Conservation (phyloP, 2,329 filamentous ascomycete species). For the Aspergillus clavatus region DNA sequence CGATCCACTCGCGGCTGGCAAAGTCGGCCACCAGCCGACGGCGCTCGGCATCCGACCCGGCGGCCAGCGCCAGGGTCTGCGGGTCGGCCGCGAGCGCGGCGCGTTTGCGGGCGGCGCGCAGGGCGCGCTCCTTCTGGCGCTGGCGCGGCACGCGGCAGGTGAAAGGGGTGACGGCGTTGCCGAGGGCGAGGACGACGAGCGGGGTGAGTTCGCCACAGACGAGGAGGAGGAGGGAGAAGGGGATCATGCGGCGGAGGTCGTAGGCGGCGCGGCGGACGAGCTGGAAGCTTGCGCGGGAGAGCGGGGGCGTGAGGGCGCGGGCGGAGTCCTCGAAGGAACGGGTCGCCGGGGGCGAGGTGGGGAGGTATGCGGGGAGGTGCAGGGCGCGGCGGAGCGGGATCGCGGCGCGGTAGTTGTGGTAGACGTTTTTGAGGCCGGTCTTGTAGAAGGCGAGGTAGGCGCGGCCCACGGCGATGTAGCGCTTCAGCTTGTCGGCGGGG, state of each 20-base stretch:
- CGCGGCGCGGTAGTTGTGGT: constrained; percentile 54
- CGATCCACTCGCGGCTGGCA: constrained; percentile 17
- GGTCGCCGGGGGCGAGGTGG: constrained; percentile 23
- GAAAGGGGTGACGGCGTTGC: constrained; percentile 65
- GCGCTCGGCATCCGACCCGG: constrained; percentile 27
- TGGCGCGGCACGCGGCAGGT: constrained; percentile 81
- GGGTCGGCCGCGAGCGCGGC: constrained; percentile 24
- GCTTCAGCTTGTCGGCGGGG: constrained; percentile 30
- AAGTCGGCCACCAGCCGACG: constrained; percentile 21
- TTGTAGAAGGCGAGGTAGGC: constrained; percentile 86
- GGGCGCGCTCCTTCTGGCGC: constrained; percentile 51
- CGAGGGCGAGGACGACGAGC: constrained; percentile 66
- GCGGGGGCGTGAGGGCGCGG: constrained; percentile 11
- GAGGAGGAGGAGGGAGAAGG: constrained; percentile 70
- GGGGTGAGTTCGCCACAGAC: constrained; percentile 85
- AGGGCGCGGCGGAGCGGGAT: constrained; percentile 29
- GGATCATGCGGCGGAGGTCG: constrained; percentile 71
- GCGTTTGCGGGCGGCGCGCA: constrained; percentile 45
- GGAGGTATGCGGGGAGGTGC: constrained; percentile 31
- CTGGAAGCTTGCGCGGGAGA: constrained; percentile 66
- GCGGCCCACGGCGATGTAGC: constrained; percentile 55
- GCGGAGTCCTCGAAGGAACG: constrained; percentile 2
- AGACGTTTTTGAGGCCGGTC: constrained; percentile 69
- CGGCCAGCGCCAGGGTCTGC: constrained; percentile 5
- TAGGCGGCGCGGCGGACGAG: constrained; percentile 62